Evolutionary conservation across 257 asterid genomes (phyloP).

Genomic region (Nicotiana obtusifolia): DNA sequence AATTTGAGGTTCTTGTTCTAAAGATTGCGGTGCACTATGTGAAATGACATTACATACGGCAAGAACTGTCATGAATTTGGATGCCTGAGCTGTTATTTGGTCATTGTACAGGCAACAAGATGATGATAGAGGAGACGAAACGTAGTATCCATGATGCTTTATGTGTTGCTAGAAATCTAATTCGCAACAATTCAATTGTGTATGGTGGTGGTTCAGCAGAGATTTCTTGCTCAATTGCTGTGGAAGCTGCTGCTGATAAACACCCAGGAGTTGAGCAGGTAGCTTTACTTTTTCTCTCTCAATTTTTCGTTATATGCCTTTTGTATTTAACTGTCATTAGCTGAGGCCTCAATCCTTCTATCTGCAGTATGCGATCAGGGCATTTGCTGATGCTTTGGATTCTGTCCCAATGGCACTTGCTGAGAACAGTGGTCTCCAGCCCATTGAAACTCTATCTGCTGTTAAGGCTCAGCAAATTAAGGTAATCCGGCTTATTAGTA

Average conservation of each 20-base stretch:
- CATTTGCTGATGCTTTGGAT: slow-evolving; percentile 94
- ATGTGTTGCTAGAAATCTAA: slow-evolving; percentile 90
- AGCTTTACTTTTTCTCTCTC: background rate
- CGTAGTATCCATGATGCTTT: slow-evolving; percentile 97
- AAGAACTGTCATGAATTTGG: slow-evolving; percentile 4
- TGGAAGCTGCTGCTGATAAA: slow-evolving; percentile 94
- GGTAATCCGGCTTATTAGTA: slow-evolving; percentile 29
- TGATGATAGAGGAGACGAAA: slow-evolving; percentile 96
- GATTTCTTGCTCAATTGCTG: slow-evolving; percentile 89
- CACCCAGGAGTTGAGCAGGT: slow-evolving; percentile 99
- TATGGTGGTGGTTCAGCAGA: slow-evolving; percentile 99
- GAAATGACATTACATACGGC: background rate
- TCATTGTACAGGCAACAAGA: slow-evolving; percentile 69
- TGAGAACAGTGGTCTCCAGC: slow-evolving; percentile 91
- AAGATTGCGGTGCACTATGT: background rate
- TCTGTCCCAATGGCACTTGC: slow-evolving; percentile 98
- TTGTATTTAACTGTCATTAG: background rate
- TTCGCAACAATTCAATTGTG: slow-evolving; percentile 89
- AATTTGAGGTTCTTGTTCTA: background rate
- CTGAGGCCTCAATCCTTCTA: slow-evolving; percentile 6
- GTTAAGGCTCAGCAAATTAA: slow-evolving; percentile 90
- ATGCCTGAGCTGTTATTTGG: background rate
- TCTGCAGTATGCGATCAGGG: slow-evolving; percentile 86
- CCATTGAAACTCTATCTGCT: slow-evolving; percentile 88
- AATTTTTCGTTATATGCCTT: background rate